Percentiles rank a stretch among this genome's conserved stretches.
Evolutionary conservation across 2,329 filamentous ascomycete genomes (phyloP).

Genomic region (Akanthomyces dipterigenus): DNA sequence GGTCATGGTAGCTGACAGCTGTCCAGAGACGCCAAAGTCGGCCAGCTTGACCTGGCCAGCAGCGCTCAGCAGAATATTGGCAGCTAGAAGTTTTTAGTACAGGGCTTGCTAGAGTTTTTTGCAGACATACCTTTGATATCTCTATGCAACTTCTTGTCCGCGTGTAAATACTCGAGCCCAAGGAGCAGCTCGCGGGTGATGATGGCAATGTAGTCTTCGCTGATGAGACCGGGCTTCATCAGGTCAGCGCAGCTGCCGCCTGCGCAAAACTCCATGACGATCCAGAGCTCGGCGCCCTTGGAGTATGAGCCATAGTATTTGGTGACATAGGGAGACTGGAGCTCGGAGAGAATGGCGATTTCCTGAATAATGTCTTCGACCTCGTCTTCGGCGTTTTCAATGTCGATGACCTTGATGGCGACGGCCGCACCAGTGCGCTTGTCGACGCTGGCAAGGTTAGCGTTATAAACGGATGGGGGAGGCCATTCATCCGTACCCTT

Average conservation of each 20-base stretch:
- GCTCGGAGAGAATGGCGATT: conserved; percentile 92
- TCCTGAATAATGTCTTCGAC: conserved; percentile 99
- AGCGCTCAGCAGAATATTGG: conserved; percentile 81
- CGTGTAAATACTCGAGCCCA: conserved; percentile 87
- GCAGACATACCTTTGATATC: conserved; percentile 75
- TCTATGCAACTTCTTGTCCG: conserved; percentile 90
- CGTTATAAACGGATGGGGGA: background rate
- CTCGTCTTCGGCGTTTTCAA: conserved; percentile 98
- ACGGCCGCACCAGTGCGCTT: conserved; percentile 89
- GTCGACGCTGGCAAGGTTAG: conserved; percentile 60
- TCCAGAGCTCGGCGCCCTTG: conserved; percentile 95
- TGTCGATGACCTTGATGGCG: conserved; percentile 97
- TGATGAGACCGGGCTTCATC: conserved; percentile 86
- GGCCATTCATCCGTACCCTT: conserved; percentile 60
- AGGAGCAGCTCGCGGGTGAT: conserved; percentile 84
- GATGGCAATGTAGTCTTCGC: conserved; percentile 95
- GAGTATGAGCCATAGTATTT: conserved; percentile 97
- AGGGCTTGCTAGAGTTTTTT: background rate
- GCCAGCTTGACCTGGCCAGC: conserved; percentile 95
- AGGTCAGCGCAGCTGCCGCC: conserved; percentile 94
- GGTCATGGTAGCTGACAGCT: conserved; percentile 95
- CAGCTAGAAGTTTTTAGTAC: conserved; percentile 48
- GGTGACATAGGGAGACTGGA: conserved; percentile 93
- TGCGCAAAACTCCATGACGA: conserved; percentile 98
- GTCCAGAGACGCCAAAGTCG: conserved; percentile 94